Conservation (phyloP, 2,329 filamentous ascomycete species). For the Drechslerella stenobrocha region DNA sequence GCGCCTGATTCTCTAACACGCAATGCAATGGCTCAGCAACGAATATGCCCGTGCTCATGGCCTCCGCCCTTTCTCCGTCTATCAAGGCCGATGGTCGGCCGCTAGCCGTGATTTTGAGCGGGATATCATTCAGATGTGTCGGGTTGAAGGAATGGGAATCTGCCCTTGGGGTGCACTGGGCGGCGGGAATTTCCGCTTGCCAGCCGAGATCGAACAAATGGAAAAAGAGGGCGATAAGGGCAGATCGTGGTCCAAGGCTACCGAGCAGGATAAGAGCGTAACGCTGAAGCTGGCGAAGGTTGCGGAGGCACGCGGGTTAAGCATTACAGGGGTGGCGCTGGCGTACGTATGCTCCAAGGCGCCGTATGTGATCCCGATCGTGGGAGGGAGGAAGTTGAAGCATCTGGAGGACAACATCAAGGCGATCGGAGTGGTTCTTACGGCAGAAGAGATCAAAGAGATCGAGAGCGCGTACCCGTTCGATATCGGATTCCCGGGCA, state of each 20-base stretch:
- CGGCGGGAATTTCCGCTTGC: constrained; percentile 60
- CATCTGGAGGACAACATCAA: constrained; percentile 72
- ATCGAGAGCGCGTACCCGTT: constrained; percentile 68
- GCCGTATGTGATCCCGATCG: constrained; percentile 72
- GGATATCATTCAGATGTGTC: constrained; percentile 70
- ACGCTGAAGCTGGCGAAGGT: constrained; percentile 65
- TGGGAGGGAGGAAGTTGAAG: constrained; percentile 70
- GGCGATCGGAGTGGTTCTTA: constrained; percentile 66
- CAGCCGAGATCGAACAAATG: constrained; percentile 59
- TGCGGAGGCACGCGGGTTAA: constrained; percentile 62
- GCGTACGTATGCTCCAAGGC: constrained; percentile 75
- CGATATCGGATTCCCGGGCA: constrained; percentile 69
- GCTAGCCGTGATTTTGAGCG: constrained; percentile 68
- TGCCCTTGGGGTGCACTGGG: constrained; percentile 63
- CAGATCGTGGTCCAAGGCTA: constrained; percentile 56
- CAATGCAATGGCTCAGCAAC: constrained; percentile 56
- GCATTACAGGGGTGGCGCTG: constrained; percentile 67
- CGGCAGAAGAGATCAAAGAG: constrained; percentile 65
- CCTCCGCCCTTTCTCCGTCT: constrained; percentile 70
- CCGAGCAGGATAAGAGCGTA: constrained; percentile 61
- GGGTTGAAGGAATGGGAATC: constrained; percentile 66
- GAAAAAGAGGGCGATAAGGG: constrained; percentile 57
- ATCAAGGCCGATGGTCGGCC: constrained; percentile 68
- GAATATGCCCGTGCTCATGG: constrained; percentile 71
- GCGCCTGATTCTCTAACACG: neutral